phyloP scores from a whole-genome alignment of 2,329 filamentous ascomycete genomes.

The Botryosphaeria dothidea region DNA sequence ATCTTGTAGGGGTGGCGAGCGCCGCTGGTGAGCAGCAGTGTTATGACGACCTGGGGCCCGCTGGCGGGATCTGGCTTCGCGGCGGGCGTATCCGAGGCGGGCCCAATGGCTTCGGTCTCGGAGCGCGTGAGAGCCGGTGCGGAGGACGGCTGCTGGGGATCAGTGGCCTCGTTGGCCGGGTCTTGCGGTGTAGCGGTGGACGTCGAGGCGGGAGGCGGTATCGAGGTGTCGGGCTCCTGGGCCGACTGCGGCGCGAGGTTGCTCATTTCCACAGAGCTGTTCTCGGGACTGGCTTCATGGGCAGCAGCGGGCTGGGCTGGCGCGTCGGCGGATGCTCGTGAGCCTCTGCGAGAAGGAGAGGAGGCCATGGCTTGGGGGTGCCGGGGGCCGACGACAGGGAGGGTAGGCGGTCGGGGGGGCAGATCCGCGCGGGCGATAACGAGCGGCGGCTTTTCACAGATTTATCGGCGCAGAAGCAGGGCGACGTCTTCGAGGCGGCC shows the following conservation, averaged over 20 bases:
- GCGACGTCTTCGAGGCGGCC: constrained; percentile 3
- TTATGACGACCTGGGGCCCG: constrained; percentile 66
- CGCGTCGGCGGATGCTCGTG: constrained; percentile 16
- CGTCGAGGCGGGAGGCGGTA: constrained; percentile 14
- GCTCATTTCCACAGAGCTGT: constrained; percentile 18
- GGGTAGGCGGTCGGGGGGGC: constrained; percentile 13
- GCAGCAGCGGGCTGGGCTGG: constrained; percentile 11
- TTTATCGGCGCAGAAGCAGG: constrained; percentile 8
- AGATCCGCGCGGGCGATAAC: constrained; percentile 16
- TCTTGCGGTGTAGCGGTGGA: constrained; percentile 2
- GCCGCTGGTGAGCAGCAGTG: constrained; percentile 77
- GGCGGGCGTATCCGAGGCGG: constrained; percentile 46
- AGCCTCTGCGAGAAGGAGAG: constrained; percentile 19
- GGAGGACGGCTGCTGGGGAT: constrained; percentile 17
- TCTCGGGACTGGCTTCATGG: constrained; percentile 11
- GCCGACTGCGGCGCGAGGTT: constrained; percentile 12
- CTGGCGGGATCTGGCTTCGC: constrained; percentile 38
- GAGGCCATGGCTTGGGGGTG: constrained; percentile 20
- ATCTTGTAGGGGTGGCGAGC: constrained; percentile 88
- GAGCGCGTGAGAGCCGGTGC: constrained; percentile 34
- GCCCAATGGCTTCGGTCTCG: constrained; percentile 50
- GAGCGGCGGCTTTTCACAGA: neutral
- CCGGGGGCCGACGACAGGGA: constrained; percentile 12
- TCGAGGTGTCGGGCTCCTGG: constrained; percentile 14
- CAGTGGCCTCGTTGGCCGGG: neutral